Conservation (phyloP, 2,329 filamentous ascomycete species). For the Venturia oleaginea region DNA sequence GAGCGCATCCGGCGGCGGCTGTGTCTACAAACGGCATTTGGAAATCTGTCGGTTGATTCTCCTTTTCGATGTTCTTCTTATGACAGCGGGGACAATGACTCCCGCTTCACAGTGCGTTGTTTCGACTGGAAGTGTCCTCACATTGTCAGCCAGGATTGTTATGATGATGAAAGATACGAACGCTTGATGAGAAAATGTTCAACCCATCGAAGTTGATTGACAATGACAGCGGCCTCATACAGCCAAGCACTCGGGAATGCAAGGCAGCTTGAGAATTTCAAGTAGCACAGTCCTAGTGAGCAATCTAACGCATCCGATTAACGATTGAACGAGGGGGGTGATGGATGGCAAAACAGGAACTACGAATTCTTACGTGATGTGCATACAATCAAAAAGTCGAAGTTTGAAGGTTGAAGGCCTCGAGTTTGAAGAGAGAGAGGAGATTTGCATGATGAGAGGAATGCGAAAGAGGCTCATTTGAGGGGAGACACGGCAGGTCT, state of each 20-base stretch:
- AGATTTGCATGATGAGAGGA: background rate
- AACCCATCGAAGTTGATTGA: background rate
- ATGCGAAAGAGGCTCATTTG: background rate
- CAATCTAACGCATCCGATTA: background rate
- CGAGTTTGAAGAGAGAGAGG: background rate
- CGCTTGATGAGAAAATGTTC: background rate
- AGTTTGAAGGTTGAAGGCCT: background rate
- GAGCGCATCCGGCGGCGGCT: background rate
- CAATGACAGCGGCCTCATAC: background rate
- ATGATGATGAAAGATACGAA: background rate
- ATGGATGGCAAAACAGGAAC: background rate
- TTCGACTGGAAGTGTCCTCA: background rate
- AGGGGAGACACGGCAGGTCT: background rate
- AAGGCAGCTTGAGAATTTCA: background rate
- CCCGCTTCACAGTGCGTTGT: background rate
- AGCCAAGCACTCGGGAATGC: background rate
- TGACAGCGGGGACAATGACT: background rate
- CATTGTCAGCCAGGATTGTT: background rate
- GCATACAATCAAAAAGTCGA: background rate
- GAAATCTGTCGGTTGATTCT: background rate
- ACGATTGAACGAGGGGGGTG: background rate
- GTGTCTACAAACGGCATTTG: constrained; percentile 1
- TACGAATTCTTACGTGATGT: background rate
- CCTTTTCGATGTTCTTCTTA: background rate
- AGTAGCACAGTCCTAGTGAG: background rate